Conservation (phyloP, 139 green algal genomes). For the Micractinium conductrix region DNA sequence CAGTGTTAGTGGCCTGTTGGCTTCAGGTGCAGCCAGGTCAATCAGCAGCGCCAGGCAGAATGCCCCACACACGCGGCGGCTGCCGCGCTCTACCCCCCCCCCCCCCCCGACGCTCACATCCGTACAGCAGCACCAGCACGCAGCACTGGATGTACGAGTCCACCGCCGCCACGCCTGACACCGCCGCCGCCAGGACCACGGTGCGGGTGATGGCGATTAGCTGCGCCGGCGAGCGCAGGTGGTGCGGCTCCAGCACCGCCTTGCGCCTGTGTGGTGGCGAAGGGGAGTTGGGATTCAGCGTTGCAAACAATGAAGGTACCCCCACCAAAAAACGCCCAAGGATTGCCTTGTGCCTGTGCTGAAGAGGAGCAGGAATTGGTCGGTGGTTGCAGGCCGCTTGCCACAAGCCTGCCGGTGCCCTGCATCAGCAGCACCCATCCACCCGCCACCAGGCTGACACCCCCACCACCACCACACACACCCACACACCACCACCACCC, state of each 20-base stretch:
- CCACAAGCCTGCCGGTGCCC: too few relatives aligned
- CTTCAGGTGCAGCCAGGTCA: background rate
- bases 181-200: constrained; percentile 1
- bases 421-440: too few relatives aligned
- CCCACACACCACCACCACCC: background rate
- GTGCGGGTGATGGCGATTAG: background rate
- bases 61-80: too few relatives aligned
- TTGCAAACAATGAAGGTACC: too few relatives aligned
- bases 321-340: too few relatives aligned
- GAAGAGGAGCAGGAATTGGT: too few relatives aligned
- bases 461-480: background rate
- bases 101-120: constrained; percentile 10
- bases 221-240: constrained; percentile 12
- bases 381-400: too few relatives aligned
- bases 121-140: constrained; percentile 27
- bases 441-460: too few relatives aligned
- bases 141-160: constrained; percentile 36
- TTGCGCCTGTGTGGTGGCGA: background rate
- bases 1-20: background rate
- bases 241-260: constrained; percentile 11
- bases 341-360: too few relatives aligned
- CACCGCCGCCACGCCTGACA: background rate
- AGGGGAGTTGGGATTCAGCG: background rate
- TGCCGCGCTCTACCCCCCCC: background rate
- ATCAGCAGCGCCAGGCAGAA: background rate